Evolutionary conservation across 78 protist genomes (phyloP), one percentile per base, ranked within the genome.

Genomic region (Abeoforma whisleri): DNA sequence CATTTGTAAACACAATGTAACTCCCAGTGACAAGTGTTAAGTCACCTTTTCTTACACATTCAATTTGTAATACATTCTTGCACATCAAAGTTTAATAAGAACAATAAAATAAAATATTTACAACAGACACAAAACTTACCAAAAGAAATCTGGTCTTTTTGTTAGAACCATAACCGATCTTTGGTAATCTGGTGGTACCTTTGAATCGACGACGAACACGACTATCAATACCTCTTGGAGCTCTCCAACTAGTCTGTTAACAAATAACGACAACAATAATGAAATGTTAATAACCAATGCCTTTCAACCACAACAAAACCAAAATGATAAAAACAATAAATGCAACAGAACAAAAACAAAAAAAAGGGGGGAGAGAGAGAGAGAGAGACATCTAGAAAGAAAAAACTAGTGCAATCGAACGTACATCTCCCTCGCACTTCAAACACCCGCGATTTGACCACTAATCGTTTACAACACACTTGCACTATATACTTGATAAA

Each of bases 161-260:
- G 93, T 93, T 87, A 57, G 95, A 83, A 28, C 99, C 98, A 77
- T 90, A 98, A 39, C 99, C 99, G 39, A 95, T 93, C 37, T 83
- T 86, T 76, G 95, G 93, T 93, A 88, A 80, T 34, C 32, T 75
- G 87, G 57, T 57, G 23, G 83, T 79, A 38, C 99, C 99, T 76
- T 89, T 77, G 93, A 89, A 96, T 57, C 93, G 88, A 31, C 99
- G 84, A 77, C 99, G 96, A 68, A 94, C 90, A 86, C 95, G 87
- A 89, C 76, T 84, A 88, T 98, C 99, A 87, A 98, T 98, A 95
- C 99, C 99, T 40, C 81, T 69, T 72, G 97, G 97, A 85, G 70
- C 84, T 71, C 99, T 71, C 99, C 99, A 96, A 70, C 85, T n/a
- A n/a, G n/a, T n/a, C n/a, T n/a, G n/a, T n/a, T 34, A n/a, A n/a